phyloP scores from a whole-genome alignment of 2,329 filamentous ascomycete species.

The Colletotrichum sp. region DNA sequence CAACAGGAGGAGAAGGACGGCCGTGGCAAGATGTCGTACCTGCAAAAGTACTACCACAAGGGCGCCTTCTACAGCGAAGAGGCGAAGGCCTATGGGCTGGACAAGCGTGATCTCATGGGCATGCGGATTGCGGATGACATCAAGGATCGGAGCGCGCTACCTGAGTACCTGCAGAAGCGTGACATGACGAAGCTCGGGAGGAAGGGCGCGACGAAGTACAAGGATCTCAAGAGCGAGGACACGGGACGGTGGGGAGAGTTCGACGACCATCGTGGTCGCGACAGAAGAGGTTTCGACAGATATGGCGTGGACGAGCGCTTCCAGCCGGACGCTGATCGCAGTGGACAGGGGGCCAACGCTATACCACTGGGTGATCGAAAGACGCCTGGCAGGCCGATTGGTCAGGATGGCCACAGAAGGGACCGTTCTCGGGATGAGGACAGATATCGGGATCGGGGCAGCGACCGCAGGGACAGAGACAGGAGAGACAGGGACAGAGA shows the following conservation, averaged over 20 bases:
- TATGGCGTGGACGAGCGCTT: constrained; percentile 68
- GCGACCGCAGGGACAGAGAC: constrained; percentile 27
- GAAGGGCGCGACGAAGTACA: constrained; percentile 90
- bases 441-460: constrained; percentile 34
- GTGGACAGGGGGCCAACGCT: constrained; percentile 70
- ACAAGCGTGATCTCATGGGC: constrained; percentile 85
- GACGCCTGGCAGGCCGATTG: neutral
- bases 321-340: constrained; percentile 60
- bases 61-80: constrained; percentile 94
- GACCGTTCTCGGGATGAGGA: constrained; percentile 42
- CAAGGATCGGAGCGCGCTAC: constrained; percentile 79
- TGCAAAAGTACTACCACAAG: constrained; percentile 97
- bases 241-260: constrained; percentile 84
- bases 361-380: constrained; percentile 71
- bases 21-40: constrained; percentile 82
- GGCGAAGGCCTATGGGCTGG: constrained; percentile 74
- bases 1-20: constrained; percentile 82
- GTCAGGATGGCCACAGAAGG: constrained; percentile 27
- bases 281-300: constrained; percentile 36
- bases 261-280: constrained; percentile 50
- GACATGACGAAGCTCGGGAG: constrained; percentile 94
- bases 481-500: constrained; percentile 29
- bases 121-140: constrained; percentile 83
- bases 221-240: constrained; percentile 86
- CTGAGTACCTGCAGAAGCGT: constrained; percentile 89